Percentiles rank a stretch among this genome's conserved stretches.
Evolutionary conservation across 179 eudicot genomes (phyloP).

Genomic region (Patellifolia procumbens): DNA sequence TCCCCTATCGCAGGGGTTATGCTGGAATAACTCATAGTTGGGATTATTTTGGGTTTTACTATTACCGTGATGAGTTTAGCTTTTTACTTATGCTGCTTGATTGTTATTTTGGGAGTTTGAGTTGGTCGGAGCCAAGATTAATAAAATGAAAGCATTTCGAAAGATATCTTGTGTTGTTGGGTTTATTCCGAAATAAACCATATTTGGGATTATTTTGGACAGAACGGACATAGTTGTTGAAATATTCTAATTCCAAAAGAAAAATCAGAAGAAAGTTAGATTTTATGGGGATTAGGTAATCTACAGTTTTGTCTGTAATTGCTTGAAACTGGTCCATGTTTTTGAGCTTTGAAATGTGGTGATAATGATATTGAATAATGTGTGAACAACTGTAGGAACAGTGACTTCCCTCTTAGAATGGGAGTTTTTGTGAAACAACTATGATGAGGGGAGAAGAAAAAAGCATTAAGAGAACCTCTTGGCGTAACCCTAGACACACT

Average conservation of each 20-base stretch:
- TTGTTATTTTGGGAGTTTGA: not conserved
- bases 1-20: too few species aligned
- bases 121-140: too few species aligned
- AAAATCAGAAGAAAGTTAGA: too few species aligned
- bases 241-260: too few species aligned
- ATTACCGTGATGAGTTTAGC: too few species aligned
- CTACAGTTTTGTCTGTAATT: conserved; percentile 11
- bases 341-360: not conserved
- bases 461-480: not conserved
- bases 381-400: not conserved
- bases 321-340: not conserved
- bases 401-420: not conserved
- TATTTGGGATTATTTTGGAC: too few species aligned
- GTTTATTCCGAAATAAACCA: too few species aligned
- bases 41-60: too few species aligned
- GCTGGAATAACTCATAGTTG: too few species aligned
- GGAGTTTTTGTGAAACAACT: not conserved
- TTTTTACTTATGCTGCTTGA: not conserved
- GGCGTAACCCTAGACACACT: not conserved
- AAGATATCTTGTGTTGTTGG: too few species aligned
- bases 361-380: not conserved
- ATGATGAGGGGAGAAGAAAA: not conserved
- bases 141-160: too few species aligned
- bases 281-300: not conserved
- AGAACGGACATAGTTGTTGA: too few species aligned